Evolutionary conservation across 176 grass and related monocot species (phyloP).

Genomic region (Pontederia paniculata): DNA sequence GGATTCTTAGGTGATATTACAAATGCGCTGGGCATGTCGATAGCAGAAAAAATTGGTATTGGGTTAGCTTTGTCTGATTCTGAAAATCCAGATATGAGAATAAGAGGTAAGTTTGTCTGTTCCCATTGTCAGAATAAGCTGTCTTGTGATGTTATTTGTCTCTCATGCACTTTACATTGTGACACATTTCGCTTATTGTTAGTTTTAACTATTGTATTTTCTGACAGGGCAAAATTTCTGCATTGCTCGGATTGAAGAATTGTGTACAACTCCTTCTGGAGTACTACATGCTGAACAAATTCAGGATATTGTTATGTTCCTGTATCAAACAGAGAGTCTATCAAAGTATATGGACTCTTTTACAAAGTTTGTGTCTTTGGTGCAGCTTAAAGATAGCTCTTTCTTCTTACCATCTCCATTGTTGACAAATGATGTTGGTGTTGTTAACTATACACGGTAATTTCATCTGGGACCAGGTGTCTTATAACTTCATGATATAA

Average conservation of each 20-base stretch:
- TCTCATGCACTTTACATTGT: neutral
- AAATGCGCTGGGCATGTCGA: conserved; percentile 50
- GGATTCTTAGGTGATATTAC: conserved; percentile 56
- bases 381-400: conserved; percentile 41
- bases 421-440: conserved; percentile 33
- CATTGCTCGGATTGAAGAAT: conserved; percentile 57
- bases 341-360: conserved; percentile 68
- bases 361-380: conserved; percentile 56
- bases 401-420: conserved; percentile 41
- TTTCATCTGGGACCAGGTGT: neutral
- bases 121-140: neutral
- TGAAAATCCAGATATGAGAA: conserved; percentile 44
- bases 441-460: conserved; percentile 38
- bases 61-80: conserved; percentile 75
- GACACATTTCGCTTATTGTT: no score
- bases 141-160: neutral
- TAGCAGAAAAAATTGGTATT: conserved; percentile 52
- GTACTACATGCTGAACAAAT: conserved; percentile 49
- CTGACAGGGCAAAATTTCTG: conserved; percentile 60
- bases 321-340: conserved; percentile 58
- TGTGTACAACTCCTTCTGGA: conserved; percentile 45
- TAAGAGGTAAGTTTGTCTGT: conserved; percentile 42
- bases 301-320: conserved; percentile 80
- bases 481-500: no score
- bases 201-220: conserved; percentile 8